These are phyloP conservation scores for Boletales sp. DNA, from an alignment of 768 basidiomycete species.

Conservation along the genomic window DNA sequence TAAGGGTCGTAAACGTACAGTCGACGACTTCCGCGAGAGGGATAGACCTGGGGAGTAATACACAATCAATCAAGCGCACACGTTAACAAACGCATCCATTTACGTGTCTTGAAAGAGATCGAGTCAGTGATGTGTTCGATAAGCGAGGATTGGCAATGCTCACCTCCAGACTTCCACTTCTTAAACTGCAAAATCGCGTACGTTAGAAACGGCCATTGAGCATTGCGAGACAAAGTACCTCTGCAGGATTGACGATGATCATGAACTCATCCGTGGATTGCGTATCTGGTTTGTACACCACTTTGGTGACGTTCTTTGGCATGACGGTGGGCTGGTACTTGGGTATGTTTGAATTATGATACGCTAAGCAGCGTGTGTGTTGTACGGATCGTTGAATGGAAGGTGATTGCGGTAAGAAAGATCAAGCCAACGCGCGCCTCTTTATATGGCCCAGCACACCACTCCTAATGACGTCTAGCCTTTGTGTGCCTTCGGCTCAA, in stretches of 20 bases:
- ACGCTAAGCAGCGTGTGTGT: conserved; percentile 4
- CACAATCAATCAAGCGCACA: conserved; percentile 11
- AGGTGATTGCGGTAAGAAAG: neutral
- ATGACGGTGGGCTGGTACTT: conserved; percentile 23
- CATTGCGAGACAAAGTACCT: conserved; percentile 42
- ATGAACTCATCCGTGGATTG: conserved; percentile 72
- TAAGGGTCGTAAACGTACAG: conserved; percentile 44
- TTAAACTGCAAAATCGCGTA: conserved; percentile 46
- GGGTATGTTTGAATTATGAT: conserved; percentile 15
- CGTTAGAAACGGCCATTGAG: conserved; percentile 5
- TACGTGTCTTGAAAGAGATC: conserved; percentile 58
- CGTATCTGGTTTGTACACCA: conserved; percentile 76
- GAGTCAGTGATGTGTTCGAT: conserved; percentile 7
- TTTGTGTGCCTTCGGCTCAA: conserved; percentile 4
- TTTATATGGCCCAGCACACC: conserved; percentile 23
- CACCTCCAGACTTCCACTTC: conserved; percentile 81
- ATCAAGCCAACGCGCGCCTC: conserved; percentile 9
- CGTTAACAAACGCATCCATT: conserved; percentile 17
- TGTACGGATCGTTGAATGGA: neutral
- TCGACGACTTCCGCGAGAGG: conserved; percentile 78
- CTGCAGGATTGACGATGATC: conserved; percentile 59
- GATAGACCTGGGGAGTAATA: conserved; percentile 47
- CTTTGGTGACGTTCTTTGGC: conserved; percentile 54
- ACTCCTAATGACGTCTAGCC: conserved; percentile 20
- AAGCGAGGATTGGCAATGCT: conserved; percentile 18